Base-by-base conservation (phyloP, 371 early-diverging fungal species). In the Syncephalastrum sp. region DNA sequence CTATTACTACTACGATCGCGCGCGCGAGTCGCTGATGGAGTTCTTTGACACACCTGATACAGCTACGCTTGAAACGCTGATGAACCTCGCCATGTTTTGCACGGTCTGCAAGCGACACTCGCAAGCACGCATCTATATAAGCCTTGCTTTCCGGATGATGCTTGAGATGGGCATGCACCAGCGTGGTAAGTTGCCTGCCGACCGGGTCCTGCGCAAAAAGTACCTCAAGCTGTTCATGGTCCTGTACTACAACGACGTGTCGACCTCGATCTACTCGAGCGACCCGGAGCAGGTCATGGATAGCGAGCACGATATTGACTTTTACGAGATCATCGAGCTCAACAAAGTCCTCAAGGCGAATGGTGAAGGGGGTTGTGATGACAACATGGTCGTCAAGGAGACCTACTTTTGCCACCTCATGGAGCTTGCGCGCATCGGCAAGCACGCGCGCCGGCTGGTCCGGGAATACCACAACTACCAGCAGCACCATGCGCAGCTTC, bases 1-100 rank as follows among this genome's bases (percentile, higher is more conserved):
- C n/a, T 65, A 69, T 44, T 69, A 66, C 21, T 77, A 77, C 42
- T 77, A 68, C 55, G 75, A 70, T n/a, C 68, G 78, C 14, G 72
- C 78, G 15, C 65, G 78, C 3, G 70, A 69, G 23, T 63, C 66
- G 1, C 38, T 77, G 25, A 69, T 68, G 65, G 77, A 77, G 24
- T 78, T 54, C 47, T 74, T 78, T 53, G 78, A 78, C 44, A 51
- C 69, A 5, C 75, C 75, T 6, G 69, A 72, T 42, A 68, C 66
- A 41, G 58, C 78, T 4, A 72, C 71, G 6, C 61, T 75, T 4
- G 78, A 78, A 54, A 68, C 78, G 1, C 50, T 78, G 38, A 50
- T 74, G 53, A 70, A 78, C 53, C 42, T 78, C 10, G 62, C 72
- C 47, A 57, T 78, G 59, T 69, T 72, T 43, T 70, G 69, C 29